Evolutionary conservation across 371 early-diverging fungal species (phyloP).

Genomic region (Mucor velutinosus): DNA sequence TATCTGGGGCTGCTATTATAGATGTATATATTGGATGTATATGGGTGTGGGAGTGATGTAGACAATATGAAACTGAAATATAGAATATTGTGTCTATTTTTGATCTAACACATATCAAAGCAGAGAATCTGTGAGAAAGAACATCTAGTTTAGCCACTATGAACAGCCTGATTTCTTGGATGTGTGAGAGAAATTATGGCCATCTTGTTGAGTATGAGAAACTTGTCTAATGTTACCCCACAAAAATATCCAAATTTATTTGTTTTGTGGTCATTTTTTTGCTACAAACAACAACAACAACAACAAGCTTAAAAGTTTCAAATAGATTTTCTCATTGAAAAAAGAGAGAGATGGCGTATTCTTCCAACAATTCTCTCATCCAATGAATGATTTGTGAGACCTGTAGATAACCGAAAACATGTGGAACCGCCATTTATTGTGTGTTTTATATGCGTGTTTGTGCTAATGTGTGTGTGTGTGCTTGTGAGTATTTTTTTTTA

Average conservation of each 20-base stretch:
- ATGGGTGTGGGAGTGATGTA: background rate
- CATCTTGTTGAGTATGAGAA: constrained; percentile 7
- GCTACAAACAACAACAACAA: background rate
- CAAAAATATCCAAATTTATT: constrained; percentile 14
- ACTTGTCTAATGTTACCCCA: constrained; percentile 6
- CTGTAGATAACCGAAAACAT: background rate
- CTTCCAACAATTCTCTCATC: background rate
- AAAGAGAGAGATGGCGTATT: background rate
- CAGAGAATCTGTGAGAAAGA: background rate
- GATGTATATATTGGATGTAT: background rate
- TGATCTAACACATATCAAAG: background rate
- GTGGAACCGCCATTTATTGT: background rate
- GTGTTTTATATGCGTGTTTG: background rate
- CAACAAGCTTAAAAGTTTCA: constrained; percentile 11
- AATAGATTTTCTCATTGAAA: background rate
- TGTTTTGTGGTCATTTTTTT: constrained; percentile 4
- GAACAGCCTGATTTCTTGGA: background rate
- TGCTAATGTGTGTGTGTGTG: background rate
- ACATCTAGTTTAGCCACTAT: background rate
- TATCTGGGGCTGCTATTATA: background rate
- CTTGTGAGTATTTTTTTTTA: constrained; percentile 1
- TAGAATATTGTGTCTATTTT: background rate
- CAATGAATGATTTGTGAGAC: background rate
- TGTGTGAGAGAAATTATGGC: background rate
- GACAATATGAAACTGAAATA: background rate